A percentile compares a stretch with the other conserved stretches of the same genome.
phyloP scores from a whole-genome alignment of 176 grass and related monocot genomes.

The Typha latifolia region DNA sequence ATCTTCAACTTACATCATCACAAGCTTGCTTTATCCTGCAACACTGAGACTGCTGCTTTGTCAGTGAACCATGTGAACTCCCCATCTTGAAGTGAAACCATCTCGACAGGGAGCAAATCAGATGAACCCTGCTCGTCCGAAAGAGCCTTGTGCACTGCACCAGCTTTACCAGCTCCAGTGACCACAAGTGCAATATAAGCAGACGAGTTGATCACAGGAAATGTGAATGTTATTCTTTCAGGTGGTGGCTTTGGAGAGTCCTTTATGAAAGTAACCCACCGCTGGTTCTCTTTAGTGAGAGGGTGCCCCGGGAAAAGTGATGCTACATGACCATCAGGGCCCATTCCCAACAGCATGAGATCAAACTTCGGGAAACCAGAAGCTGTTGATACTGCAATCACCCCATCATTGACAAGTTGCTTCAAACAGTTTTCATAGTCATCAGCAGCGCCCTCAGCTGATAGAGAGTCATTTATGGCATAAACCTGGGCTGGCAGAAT shows the following conservation, averaged over 20 bases:
- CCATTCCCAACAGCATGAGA: conserved; percentile 90
- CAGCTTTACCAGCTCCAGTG: conserved; percentile 58
- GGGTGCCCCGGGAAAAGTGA: conserved; percentile 94
- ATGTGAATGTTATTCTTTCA: conserved; percentile 89
- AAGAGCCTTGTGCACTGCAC: conserved; percentile 59
- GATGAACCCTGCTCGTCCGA: conserved; percentile 40
- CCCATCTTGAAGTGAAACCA: conserved; percentile 72
- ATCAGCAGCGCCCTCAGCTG: conserved; percentile 78
- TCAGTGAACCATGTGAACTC: conserved; percentile 94
- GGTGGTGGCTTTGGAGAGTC: conserved; percentile 97
- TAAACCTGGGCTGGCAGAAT: conserved; percentile 72
- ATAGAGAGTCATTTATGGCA: conserved; percentile 87
- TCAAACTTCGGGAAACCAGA: conserved; percentile 78
- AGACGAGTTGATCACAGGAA: conserved; percentile 88
- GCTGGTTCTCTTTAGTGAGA: conserved; percentile 54
- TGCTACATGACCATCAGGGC: conserved; percentile 90
- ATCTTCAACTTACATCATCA: conserved; percentile 7
- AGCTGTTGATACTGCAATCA: conserved; percentile 33
- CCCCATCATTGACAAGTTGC: conserved; percentile 56
- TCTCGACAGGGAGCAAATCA: conserved; percentile 65
- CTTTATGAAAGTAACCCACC: conserved; percentile 83
- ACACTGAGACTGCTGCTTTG: conserved; percentile 61
- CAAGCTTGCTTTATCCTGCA: conserved; percentile 36
- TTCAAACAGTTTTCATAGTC: conserved; percentile 75
- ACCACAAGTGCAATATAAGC: conserved; percentile 79